Base-by-base conservation (phyloP, 345 rosid genomes). In the Streptanthus diversifolius region DNA sequence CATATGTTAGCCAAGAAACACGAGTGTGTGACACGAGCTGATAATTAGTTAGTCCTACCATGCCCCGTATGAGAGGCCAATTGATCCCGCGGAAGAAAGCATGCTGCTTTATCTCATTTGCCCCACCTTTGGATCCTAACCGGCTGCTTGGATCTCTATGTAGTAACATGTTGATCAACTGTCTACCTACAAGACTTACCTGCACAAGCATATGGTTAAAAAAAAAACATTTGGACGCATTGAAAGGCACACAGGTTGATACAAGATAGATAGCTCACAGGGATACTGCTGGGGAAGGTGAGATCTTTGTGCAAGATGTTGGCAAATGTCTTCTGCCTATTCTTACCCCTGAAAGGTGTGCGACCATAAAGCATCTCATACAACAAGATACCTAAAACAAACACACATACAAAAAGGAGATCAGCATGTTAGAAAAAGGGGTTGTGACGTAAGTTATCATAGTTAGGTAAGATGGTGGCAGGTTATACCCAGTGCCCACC, bases 401-500 rank as follows among this genome's bases (percentile, higher is more conserved):
- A 68, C 77, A 64, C 7, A 36, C 10, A 71, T 10, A 3, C 6
- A 29, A 29, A 21, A 68, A 68, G 56, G 8, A 39, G 13, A 45
- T 29, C 15, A 58, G 18, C 10, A 37, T 45, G 6, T 25, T 8
- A 2, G 12, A 10, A 40, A 9, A 0, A 0, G 8, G 8, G 0
- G n/a, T n/a, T n/a, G n/a, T n/a, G n/a, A n/a, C n/a, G n/a, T n/a
- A n/a, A n/a, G n/a, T n/a, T n/a, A n/a, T n/a, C n/a, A n/a, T n/a
- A n/a, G n/a, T n/a, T n/a, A n/a, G n/a, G n/a, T n/a, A n/a, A n/a
- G n/a, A n/a, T n/a, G n/a, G n/a, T n/a, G n/a, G n/a, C n/a, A n/a
- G n/a, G n/a, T n/a, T n/a, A n/a, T n/a, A n/a, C n/a, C n/a, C n/a
- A 95, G 80, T 64, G 99, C 88, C 99, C 97, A 91, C 96, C 97